Evolutionary conservation across 2,329 filamentous ascomycete genomes (phyloP).

Genomic region (Diplodia seriata): DNA sequence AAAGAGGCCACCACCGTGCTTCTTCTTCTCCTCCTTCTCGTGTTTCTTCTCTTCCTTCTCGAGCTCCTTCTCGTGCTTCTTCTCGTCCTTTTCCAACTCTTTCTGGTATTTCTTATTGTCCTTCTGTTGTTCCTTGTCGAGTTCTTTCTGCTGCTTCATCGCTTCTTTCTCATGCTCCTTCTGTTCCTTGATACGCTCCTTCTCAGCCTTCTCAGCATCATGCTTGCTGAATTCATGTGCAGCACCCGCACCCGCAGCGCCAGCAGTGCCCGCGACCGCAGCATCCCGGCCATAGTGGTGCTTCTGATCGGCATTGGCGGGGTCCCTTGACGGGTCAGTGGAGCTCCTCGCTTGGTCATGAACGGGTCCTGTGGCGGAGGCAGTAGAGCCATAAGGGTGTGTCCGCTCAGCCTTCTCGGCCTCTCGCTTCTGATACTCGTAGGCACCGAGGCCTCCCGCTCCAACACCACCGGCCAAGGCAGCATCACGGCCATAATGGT

Average conservation of each 20-base stretch:
- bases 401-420: constrained; percentile 20
- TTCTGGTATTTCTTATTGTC: constrained; percentile 39
- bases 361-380: background rate
- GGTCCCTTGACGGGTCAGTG: constrained; percentile 33
- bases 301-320: constrained; percentile 28
- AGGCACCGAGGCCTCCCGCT: constrained; percentile 38
- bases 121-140: constrained; percentile 34
- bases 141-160: constrained; percentile 26
- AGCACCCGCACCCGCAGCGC: constrained; percentile 39
- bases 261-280: constrained; percentile 38
- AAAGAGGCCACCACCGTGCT: constrained; percentile 44
- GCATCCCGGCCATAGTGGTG: constrained; percentile 42
- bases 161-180: constrained; percentile 37
- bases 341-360: constrained; percentile 32
- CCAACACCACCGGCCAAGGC: constrained; percentile 43
- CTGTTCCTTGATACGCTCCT: constrained; percentile 33
- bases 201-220: constrained; percentile 38
- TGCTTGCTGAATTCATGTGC: constrained; percentile 43
- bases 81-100: constrained; percentile 34
- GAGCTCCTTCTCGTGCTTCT: constrained; percentile 27
- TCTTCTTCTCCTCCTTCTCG: constrained; percentile 44
- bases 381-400: constrained; percentile 2
- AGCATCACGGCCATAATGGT: constrained; percentile 45
- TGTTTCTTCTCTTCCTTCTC: constrained; percentile 35
- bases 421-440: constrained; percentile 30